Evolutionary conservation across 805 yeast genomes (phyloP).

Genomic region (Teunomyces kruisii): DNA sequence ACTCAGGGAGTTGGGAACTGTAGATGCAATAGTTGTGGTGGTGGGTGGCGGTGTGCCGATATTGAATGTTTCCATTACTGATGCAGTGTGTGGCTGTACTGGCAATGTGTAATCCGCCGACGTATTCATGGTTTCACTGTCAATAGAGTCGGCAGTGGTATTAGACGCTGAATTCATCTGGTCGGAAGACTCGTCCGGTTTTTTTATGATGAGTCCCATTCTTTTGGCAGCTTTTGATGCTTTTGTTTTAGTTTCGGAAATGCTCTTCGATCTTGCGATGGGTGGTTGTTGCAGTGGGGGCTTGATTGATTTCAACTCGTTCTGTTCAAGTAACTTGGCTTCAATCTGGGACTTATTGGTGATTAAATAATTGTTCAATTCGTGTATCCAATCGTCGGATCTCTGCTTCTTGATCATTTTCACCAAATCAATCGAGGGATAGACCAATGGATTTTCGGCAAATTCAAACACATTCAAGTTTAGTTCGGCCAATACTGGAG

Average conservation of each 20-base stretch:
- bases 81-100: constrained; percentile 5
- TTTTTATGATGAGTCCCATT: constrained; percentile 69
- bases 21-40: not conserved
- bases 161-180: not conserved
- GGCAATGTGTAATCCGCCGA: constrained; percentile 5
- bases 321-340: constrained; percentile 19
- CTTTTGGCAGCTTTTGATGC: constrained; percentile 69
- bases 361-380: constrained; percentile 37
- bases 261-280: constrained; percentile 27
- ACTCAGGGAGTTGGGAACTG: constrained; percentile 1
- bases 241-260: constrained; percentile 38
- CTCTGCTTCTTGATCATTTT: constrained; percentile 36
- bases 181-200: constrained; percentile 15
- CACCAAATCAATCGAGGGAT: constrained; percentile 42
- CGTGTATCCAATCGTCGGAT: constrained; percentile 47
- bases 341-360: constrained; percentile 35
- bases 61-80: not conserved
- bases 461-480: constrained; percentile 59
- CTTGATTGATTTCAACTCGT: constrained; percentile 8
- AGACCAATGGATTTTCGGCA: constrained; percentile 58
- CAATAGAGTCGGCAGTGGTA: not conserved
- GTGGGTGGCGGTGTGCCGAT: constrained; percentile 3
- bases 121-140: not conserved
- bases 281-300: constrained; percentile 13
- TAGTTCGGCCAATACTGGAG: constrained; percentile 52